Percentiles rank a stretch among this genome's conserved stretches.
Conservation (phyloP, 2,329 filamentous ascomycete genomes). For the Cladophialophora bantiana region DNA sequence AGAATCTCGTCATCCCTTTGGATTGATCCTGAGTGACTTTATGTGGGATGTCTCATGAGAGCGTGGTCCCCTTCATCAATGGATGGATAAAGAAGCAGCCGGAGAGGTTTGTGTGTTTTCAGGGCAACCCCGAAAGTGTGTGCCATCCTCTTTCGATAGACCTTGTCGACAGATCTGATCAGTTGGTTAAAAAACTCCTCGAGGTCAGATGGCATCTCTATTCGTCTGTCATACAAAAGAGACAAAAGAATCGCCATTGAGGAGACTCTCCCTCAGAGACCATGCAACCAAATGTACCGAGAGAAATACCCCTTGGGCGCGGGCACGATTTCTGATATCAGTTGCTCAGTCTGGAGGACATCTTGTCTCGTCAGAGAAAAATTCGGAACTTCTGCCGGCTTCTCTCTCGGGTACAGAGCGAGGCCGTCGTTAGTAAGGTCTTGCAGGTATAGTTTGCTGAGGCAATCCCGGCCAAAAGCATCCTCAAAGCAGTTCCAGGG, state of each 20-base stretch:
- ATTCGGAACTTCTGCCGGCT: not conserved
- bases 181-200: constrained; percentile 6
- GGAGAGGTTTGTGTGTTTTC: not conserved
- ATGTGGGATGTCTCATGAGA: not conserved
- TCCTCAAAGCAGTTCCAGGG: constrained; percentile 15
- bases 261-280: not conserved
- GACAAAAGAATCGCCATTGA: constrained; percentile 5
- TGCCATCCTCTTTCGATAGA: constrained; percentile 4
- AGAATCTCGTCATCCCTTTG: not conserved
- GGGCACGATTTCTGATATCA: constrained; percentile 8
- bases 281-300: constrained; percentile 3
- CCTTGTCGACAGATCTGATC: constrained; percentile 6
- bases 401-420: not conserved
- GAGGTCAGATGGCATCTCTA: constrained; percentile 11
- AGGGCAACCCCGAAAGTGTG: constrained; percentile 8
- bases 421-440: not conserved
- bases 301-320: constrained; percentile 14
- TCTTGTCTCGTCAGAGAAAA: not conserved
- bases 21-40: not conserved
- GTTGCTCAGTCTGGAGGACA: not conserved
- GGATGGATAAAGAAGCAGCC: not conserved
- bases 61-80: not conserved
- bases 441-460: not conserved
- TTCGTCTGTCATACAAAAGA: not conserved
- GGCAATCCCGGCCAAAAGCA: not conserved